These are phyloP conservation scores for Suhomyces bolitotheri DNA, from an alignment of 1,139 yeast genomes.

Conservation along the genomic window DNA sequence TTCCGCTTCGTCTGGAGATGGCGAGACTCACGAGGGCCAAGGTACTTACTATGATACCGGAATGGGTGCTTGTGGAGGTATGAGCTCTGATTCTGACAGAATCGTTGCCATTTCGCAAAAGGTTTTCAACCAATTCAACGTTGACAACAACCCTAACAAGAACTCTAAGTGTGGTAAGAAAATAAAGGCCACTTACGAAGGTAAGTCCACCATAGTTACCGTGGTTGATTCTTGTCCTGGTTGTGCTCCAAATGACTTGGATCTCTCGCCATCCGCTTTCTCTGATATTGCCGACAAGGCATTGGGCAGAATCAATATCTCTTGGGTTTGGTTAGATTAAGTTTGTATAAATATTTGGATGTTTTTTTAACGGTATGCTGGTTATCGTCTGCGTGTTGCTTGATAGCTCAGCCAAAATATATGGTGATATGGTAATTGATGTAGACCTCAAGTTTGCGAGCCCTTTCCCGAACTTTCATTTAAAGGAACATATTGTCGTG, in stretches of 20 bases:
- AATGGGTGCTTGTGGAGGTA: slow-evolving; percentile 62
- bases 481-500: too few species aligned
- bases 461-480: too few species aligned
- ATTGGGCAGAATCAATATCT: slow-evolving; percentile 45
- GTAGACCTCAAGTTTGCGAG: too few species aligned
- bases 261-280: slow-evolving; percentile 49
- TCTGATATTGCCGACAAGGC: slow-evolving; percentile 35
- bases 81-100: slow-evolving; percentile 47
- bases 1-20: slow-evolving; percentile 19
- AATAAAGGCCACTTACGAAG: slow-evolving; percentile 39
- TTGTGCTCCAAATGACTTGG: slow-evolving; percentile 40
- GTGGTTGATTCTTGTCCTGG: slow-evolving; percentile 47
- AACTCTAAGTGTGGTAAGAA: slow-evolving; percentile 47
- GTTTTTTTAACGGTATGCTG: slow-evolving; percentile 1
- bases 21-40: slow-evolving; percentile 41
- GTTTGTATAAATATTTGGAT: neutral
- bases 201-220: slow-evolving; percentile 45
- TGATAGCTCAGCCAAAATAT: slow-evolving; percentile 5
- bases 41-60: slow-evolving; percentile 63
- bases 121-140: slow-evolving; percentile 33
- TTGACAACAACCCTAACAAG: slow-evolving; percentile 40
- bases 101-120: slow-evolving; percentile 46
- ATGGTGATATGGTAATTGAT: neutral
- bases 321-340: slow-evolving; percentile 29
- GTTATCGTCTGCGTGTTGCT: slow-evolving; percentile 7